A percentile compares a stretch with the other conserved stretches of the same genome.
phyloP scores from a whole-genome alignment of 768 basidiomycete species.

The Bullera alba region DNA sequence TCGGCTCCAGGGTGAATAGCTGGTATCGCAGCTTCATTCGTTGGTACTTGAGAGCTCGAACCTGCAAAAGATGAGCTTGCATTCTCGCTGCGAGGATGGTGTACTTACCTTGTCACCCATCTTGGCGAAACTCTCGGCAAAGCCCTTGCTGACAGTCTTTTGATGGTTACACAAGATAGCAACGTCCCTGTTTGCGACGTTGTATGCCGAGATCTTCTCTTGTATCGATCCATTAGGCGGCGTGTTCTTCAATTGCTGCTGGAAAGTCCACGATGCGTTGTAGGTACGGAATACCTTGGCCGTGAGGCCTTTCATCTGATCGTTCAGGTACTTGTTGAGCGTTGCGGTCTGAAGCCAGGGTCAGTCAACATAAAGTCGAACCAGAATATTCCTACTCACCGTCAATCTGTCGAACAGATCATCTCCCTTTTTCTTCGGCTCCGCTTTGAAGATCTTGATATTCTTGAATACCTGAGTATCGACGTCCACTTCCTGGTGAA shows the following conservation, averaged over 20 bases:
- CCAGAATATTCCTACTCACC: constrained; percentile 51
- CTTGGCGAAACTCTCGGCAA: constrained; percentile 89
- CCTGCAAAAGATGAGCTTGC: constrained; percentile 50
- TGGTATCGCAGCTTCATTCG: constrained; percentile 92
- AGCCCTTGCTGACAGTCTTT: constrained; percentile 81
- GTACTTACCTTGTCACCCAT: constrained; percentile 75
- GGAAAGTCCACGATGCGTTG: constrained; percentile 95
- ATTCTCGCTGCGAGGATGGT: neutral
- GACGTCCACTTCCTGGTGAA: constrained; percentile 75
- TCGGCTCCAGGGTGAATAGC: constrained; percentile 68
- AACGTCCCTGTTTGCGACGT: constrained; percentile 92
- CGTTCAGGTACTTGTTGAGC: constrained; percentile 84
- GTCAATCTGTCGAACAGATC: constrained; percentile 90
- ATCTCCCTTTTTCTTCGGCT: constrained; percentile 79
- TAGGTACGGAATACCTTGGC: constrained; percentile 99
- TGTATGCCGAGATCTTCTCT: constrained; percentile 95
- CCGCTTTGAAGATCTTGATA: constrained; percentile 85
- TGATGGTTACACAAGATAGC: constrained; percentile 99
- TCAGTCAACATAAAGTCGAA: constrained; percentile 3
- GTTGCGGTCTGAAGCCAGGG: constrained; percentile 58
- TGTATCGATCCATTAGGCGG: constrained; percentile 68
- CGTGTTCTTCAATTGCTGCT: constrained; percentile 74
- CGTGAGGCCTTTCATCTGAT: constrained; percentile 94
- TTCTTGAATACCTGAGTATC: constrained; percentile 96
- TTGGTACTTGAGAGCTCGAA: constrained; percentile 85